Percentiles rank a stretch among this genome's conserved stretches.
These are phyloP conservation scores for Rickenella mellea DNA, from an alignment of 768 basidiomycete species.

Conservation along the genomic window DNA sequence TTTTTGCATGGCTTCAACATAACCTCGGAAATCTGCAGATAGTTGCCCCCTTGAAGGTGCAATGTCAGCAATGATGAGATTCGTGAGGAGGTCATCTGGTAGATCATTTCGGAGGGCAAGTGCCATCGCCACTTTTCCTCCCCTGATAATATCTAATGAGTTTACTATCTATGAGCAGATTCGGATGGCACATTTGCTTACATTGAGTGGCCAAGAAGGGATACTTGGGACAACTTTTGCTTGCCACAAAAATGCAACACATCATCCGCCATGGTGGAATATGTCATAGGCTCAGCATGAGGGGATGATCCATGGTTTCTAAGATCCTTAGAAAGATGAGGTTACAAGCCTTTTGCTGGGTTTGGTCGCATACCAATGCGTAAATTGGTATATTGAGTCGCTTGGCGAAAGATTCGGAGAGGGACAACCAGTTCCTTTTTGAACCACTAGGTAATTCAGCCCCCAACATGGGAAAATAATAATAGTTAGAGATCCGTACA, in stretches of 20 bases:
- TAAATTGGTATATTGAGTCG: slow-evolving; percentile 64
- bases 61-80: slow-evolving; percentile 76
- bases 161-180: background rate
- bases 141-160: slow-evolving; percentile 37
- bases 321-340: slow-evolving; percentile 48
- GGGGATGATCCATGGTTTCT: slow-evolving; percentile 87
- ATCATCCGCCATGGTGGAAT: slow-evolving; percentile 72
- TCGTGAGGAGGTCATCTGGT: slow-evolving; percentile 31
- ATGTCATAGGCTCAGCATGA: slow-evolving; percentile 64
- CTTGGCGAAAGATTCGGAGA: slow-evolving; percentile 66
- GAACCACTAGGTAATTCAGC: slow-evolving; percentile 47
- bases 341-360: background rate
- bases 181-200: slow-evolving; percentile 28
- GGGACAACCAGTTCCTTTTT: slow-evolving; percentile 82
- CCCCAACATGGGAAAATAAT: slow-evolving; percentile 7
- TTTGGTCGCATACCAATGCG: slow-evolving; percentile 40
- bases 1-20: slow-evolving; percentile 64
- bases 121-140: slow-evolving; percentile 76
- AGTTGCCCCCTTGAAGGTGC: slow-evolving; percentile 52
- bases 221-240: slow-evolving; percentile 47
- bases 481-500: slow-evolving; percentile 29
- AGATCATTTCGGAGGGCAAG: slow-evolving; percentile 44
- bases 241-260: slow-evolving; percentile 55
- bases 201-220: slow-evolving; percentile 89
- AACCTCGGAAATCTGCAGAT: slow-evolving; percentile 55